These are phyloP conservation scores for Saururus chinensis DNA, from an alignment of 164 flowering plant genomes.

Conservation along the genomic window DNA sequence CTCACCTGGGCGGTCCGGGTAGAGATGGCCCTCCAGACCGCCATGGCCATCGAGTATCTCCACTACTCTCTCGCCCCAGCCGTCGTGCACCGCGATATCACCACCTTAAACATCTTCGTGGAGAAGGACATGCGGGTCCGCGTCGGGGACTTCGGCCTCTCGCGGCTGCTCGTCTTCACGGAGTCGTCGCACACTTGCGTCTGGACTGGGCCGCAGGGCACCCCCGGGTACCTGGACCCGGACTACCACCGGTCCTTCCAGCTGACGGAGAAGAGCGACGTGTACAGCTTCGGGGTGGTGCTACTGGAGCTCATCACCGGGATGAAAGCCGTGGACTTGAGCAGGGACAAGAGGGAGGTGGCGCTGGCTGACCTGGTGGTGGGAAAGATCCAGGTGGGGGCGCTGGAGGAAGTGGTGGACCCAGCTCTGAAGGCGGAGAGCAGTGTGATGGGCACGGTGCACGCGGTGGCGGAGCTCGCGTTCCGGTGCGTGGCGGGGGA, in stretches of 20 bases:
- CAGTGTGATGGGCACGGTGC: constrained; percentile 5
- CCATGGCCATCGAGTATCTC: constrained; percentile 66
- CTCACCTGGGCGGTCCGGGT: constrained; percentile 53
- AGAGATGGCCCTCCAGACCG: constrained; percentile 64
- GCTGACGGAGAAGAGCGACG: constrained; percentile 91
- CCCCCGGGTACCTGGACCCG: constrained; percentile 92
- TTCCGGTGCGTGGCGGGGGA: constrained; percentile 84
- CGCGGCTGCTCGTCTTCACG: constrained; percentile 43
- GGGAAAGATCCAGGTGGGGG: constrained; percentile 62
- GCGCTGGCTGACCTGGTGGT: constrained; percentile 72
- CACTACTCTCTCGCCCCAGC: constrained; percentile 59
- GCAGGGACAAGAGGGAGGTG: constrained; percentile 57
- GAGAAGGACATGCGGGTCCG: constrained; percentile 71
- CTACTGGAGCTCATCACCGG: constrained; percentile 76
- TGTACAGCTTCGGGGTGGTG: constrained; percentile 90
- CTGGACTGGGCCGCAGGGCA: constrained; percentile 98
- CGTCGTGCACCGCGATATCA: constrained; percentile 82
- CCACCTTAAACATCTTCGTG: constrained; percentile 71
- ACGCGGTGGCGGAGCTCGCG: constrained; percentile 64
- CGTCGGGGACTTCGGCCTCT: constrained; percentile 86
- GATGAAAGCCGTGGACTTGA: constrained; percentile 70
- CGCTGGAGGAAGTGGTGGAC: constrained; percentile 62
- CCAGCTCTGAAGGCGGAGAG: constrained; percentile 28
- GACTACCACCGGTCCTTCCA: constrained; percentile 74
- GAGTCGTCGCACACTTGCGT: constrained; percentile 31